Evolutionary conservation across 2,329 filamentous ascomycete species (phyloP).

Genomic region (Huntiella abstrusa): DNA sequence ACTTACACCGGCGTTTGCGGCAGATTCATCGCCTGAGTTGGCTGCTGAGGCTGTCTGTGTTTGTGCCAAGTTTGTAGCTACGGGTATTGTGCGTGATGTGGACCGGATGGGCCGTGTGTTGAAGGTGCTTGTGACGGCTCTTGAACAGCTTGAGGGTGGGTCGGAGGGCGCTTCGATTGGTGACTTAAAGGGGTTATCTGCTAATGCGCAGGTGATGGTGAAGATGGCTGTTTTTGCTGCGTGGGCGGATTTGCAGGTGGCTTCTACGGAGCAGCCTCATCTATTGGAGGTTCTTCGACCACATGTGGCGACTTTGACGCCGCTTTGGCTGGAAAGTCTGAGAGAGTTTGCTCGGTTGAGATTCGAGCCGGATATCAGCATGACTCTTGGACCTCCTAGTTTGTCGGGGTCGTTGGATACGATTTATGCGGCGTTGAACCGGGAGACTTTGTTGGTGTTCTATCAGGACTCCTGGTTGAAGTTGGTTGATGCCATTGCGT

Average conservation of each 20-base stretch:
- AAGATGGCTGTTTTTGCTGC: slow-evolving; percentile 94
- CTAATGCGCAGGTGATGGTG: slow-evolving; percentile 95
- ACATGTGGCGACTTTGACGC: slow-evolving; percentile 75
- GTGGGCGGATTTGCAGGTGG: slow-evolving; percentile 93
- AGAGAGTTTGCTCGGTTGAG: slow-evolving; percentile 82
- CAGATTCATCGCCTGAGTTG: slow-evolving; percentile 86
- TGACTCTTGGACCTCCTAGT: slow-evolving; percentile 63
- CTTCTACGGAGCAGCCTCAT: slow-evolving; percentile 81
- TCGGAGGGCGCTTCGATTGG: slow-evolving; percentile 51
- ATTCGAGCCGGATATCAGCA: slow-evolving; percentile 95
- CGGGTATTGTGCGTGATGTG: slow-evolving; percentile 89
- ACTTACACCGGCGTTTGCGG: slow-evolving; percentile 85
- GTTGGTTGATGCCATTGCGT: slow-evolving; percentile 90
- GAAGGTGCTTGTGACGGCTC: slow-evolving; percentile 72
- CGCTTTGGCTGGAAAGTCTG: slow-evolving; percentile 81
- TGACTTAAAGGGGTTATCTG: slow-evolving; percentile 78
- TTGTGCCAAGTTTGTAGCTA: slow-evolving; percentile 93
- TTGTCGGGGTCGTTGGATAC: slow-evolving; percentile 76
- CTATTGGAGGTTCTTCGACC: slow-evolving; percentile 74
- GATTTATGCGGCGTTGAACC: slow-evolving; percentile 84
- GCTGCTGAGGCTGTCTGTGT: slow-evolving; percentile 94
- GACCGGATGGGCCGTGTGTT: slow-evolving; percentile 98
- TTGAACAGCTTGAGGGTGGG: slow-evolving; percentile 69
- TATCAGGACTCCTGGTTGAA: slow-evolving; percentile 97
- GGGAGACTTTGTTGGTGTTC: slow-evolving; percentile 82